Conservation (phyloP, 371 early-diverging fungal species). For the Fennellomyces sp. region DNA sequence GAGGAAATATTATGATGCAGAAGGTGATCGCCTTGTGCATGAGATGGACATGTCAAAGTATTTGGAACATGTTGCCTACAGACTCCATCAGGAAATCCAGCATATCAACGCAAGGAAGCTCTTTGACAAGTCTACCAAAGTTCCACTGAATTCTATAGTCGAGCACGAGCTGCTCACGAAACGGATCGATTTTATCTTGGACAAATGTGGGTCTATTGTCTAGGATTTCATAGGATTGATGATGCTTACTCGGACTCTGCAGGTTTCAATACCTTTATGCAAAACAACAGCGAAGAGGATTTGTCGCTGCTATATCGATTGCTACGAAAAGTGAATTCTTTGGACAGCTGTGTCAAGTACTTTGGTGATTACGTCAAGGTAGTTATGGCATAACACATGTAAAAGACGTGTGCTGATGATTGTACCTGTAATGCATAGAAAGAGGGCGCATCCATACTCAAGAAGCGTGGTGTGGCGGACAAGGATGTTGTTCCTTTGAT, state of each 20-base stretch:
- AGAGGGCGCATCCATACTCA: slow-evolving; percentile 35
- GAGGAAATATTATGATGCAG: slow-evolving; percentile 68
- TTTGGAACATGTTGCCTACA: slow-evolving; percentile 65
- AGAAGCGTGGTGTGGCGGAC: slow-evolving; percentile 5
- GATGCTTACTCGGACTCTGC: background rate
- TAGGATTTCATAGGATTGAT: background rate
- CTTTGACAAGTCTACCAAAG: slow-evolving; percentile 78
- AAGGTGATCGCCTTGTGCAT: slow-evolving; percentile 63
- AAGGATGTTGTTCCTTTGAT: slow-evolving; percentile 2
- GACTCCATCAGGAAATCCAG: slow-evolving; percentile 75
- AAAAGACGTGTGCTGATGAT: background rate
- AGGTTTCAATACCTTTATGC: slow-evolving; percentile 71
- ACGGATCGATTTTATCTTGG: slow-evolving; percentile 66
- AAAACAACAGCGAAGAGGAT: slow-evolving; percentile 58
- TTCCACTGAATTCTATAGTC: slow-evolving; percentile 62
- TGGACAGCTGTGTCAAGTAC: slow-evolving; percentile 34
- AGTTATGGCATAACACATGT: background rate
- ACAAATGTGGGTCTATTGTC: slow-evolving; percentile 63
- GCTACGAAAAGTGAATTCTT: slow-evolving; percentile 33
- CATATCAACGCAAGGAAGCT: slow-evolving; percentile 59
- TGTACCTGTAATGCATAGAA: slow-evolving; percentile 8
- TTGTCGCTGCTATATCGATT: slow-evolving; percentile 61
- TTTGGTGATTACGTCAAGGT: slow-evolving; percentile 46
- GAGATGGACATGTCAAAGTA: slow-evolving; percentile 66
- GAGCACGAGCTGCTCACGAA: slow-evolving; percentile 71